phyloP scores from a whole-genome alignment of 2,329 filamentous ascomycete species.

The Balansia obtecta region DNA sequence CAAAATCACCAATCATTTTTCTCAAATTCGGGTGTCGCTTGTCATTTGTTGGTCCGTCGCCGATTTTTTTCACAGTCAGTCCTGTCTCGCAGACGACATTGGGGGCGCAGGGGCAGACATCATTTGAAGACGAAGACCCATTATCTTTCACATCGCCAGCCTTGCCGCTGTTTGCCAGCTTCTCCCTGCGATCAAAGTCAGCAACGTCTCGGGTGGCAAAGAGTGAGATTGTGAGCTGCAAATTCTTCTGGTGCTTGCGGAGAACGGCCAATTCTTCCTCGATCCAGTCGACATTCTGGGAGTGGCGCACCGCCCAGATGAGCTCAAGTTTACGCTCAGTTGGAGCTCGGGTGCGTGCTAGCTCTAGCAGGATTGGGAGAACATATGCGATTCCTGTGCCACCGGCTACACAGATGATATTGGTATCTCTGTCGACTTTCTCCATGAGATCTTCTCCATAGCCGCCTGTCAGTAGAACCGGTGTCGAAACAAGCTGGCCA shows the following conservation, averaged over 20 bases:
- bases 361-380: slow-evolving; percentile 22
- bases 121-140: slow-evolving; percentile 15
- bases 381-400: slow-evolving; percentile 29
- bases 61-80: slow-evolving; percentile 18
- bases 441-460: slow-evolving; percentile 43
- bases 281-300: slow-evolving; percentile 45
- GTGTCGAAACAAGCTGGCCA: slow-evolving; percentile 24
- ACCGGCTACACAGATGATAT: slow-evolving; percentile 27
- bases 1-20: slow-evolving; percentile 34
- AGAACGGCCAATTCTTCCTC: slow-evolving; percentile 40
- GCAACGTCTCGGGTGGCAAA: slow-evolving; percentile 44
- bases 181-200: slow-evolving; percentile 7
- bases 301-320: slow-evolving; percentile 50
- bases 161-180: slow-evolving; percentile 6
- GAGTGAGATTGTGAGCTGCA: slow-evolving; percentile 38
- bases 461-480: slow-evolving; percentile 49
- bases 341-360: slow-evolving; percentile 29
- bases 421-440: slow-evolving; percentile 26
- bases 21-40: slow-evolving; percentile 32
- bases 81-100: slow-evolving; percentile 6
- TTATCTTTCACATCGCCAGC: slow-evolving; percentile 9
- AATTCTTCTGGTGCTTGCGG: slow-evolving; percentile 20
- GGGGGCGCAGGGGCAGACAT: slow-evolving; percentile 14
- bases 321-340: slow-evolving; percentile 40
- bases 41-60: slow-evolving; percentile 16